These are phyloP conservation scores for Trichoderma guizhouense DNA, from an alignment of 2,329 filamentous ascomycete species.

Conservation along the genomic window DNA sequence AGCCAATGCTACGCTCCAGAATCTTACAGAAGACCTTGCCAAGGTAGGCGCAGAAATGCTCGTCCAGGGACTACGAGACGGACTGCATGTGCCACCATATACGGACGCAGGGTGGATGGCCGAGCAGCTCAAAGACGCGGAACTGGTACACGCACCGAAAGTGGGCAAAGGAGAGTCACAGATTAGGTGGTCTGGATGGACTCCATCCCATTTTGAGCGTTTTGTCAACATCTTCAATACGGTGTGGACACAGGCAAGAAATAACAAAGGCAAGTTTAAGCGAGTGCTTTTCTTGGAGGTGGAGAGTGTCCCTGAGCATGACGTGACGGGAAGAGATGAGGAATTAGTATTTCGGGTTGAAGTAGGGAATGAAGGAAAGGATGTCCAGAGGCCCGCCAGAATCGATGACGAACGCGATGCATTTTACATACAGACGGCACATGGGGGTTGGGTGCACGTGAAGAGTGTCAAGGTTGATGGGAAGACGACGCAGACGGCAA, in stretches of 20 bases:
- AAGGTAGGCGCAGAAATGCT: conserved; percentile 69
- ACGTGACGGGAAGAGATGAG: conserved; percentile 2
- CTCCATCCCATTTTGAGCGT: conserved; percentile 51
- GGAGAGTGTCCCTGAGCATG: conserved; percentile 24
- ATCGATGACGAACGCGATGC: conserved; percentile 22
- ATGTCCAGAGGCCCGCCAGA: conserved; percentile 9
- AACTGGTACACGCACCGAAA: conserved; percentile 63
- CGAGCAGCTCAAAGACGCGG: conserved; percentile 20
- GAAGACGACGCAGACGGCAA: conserved; percentile 28
- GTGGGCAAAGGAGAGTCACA: conserved; percentile 62
- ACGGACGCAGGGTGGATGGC: conserved; percentile 33
- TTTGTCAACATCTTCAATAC: conserved; percentile 60
- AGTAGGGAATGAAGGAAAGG: neutral
- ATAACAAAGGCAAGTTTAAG: conserved; percentile 26
- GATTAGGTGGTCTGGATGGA: conserved; percentile 57
- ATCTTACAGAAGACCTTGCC: conserved; percentile 50
- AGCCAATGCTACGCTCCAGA: conserved; percentile 40
- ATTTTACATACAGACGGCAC: conserved; percentile 24
- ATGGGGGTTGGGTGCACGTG: conserved; percentile 28
- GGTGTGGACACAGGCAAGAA: conserved; percentile 56
- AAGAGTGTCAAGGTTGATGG: conserved; percentile 34
- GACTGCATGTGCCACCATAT: conserved; percentile 64
- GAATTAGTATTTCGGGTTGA: conserved; percentile 22
- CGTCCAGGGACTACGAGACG: conserved; percentile 57
- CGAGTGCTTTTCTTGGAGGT: conserved; percentile 41